Evolutionary conservation across 2,329 filamentous ascomycete genomes (phyloP).

Genomic region (Graphiopsis chlorocephala): DNA sequence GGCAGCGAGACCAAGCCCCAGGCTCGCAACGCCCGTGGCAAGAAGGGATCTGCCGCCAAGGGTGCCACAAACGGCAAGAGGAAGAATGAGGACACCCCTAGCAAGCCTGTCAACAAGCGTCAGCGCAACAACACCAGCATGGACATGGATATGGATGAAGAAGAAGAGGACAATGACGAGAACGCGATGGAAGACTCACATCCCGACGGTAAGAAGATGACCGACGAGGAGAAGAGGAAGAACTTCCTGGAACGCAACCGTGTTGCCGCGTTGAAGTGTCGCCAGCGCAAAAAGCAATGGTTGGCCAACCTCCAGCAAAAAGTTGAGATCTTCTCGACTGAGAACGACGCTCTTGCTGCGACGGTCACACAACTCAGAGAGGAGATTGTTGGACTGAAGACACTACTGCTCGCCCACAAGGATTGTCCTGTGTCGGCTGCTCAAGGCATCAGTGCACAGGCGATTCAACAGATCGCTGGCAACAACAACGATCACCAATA

Average conservation of each 20-base stretch:
- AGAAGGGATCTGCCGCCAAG: constrained; percentile 58
- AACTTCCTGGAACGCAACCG: constrained; percentile 96
- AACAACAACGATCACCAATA: constrained; percentile 41
- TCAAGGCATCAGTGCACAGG: constrained; percentile 63
- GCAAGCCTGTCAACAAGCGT: constrained; percentile 70
- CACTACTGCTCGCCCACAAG: constrained; percentile 87
- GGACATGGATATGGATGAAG: constrained; percentile 50
- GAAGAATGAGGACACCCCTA: constrained; percentile 70
- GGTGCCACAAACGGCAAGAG: constrained; percentile 64
- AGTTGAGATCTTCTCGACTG: constrained; percentile 85
- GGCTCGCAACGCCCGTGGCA: constrained; percentile 62
- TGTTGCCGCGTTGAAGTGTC: constrained; percentile 92
- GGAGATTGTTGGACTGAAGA: constrained; percentile 93
- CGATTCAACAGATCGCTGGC: constrained; percentile 51
- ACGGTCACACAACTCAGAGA: constrained; percentile 84
- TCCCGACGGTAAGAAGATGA: constrained; percentile 78
- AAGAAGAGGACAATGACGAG: constrained; percentile 52
- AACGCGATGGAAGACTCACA: constrained; percentile 35
- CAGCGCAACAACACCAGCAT: constrained; percentile 57
- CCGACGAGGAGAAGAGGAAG: constrained; percentile 96
- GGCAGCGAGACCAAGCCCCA: constrained; percentile 61
- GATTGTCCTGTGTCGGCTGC: constrained; percentile 91
- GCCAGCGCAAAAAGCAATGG: constrained; percentile 99
- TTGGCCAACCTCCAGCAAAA: constrained; percentile 90
- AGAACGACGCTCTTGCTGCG: constrained; percentile 82